Percentiles rank a stretch among this genome's conserved stretches.
These are phyloP conservation scores for Fennellomyces sp. DNA, from an alignment of 371 early-diverging fungal species.

Conservation along the genomic window DNA sequence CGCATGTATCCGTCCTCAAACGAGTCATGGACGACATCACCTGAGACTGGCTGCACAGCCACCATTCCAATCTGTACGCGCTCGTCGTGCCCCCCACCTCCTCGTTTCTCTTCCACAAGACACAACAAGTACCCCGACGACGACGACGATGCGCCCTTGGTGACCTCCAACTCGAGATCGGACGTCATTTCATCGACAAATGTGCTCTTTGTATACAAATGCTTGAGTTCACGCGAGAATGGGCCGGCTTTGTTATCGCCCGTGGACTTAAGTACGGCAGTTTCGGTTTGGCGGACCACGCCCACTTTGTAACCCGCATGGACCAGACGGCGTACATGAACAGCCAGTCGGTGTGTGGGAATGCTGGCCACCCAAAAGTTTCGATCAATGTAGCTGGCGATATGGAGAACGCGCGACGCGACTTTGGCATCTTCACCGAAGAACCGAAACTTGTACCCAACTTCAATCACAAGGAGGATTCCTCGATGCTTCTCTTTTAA, in stretches of 20 bases:
- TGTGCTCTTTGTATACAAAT: constrained; percentile 82
- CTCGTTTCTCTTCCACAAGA: constrained; percentile 57
- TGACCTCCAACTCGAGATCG: constrained; percentile 27
- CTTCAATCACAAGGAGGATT: constrained; percentile 80
- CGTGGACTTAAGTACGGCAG: constrained; percentile 83
- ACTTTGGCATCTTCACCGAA: constrained; percentile 79
- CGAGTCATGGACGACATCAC: constrained; percentile 74
- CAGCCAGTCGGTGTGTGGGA: constrained; percentile 74
- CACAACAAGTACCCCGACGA: constrained; percentile 57
- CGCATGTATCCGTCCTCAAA: constrained; percentile 76
- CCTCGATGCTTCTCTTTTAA: constrained; percentile 72
- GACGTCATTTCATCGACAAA: constrained; percentile 69
- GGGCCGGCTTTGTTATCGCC: constrained; percentile 76
- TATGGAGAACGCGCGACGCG: constrained; percentile 72
- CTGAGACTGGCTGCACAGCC: constrained; percentile 76
- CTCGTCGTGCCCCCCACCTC: constrained; percentile 53
- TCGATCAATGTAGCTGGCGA: constrained; percentile 77
- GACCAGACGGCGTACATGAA: constrained; percentile 82
- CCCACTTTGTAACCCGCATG: constrained; percentile 86
- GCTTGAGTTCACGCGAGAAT: constrained; percentile 73
- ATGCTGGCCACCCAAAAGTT: constrained; percentile 83
- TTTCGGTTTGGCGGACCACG: constrained; percentile 84
- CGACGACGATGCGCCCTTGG: not conserved
- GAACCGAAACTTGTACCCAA: constrained; percentile 88
- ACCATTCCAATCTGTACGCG: constrained; percentile 51